Base-by-base conservation (phyloP, 2,329 filamentous ascomycete species). In the Tolypocladium tropicale region DNA sequence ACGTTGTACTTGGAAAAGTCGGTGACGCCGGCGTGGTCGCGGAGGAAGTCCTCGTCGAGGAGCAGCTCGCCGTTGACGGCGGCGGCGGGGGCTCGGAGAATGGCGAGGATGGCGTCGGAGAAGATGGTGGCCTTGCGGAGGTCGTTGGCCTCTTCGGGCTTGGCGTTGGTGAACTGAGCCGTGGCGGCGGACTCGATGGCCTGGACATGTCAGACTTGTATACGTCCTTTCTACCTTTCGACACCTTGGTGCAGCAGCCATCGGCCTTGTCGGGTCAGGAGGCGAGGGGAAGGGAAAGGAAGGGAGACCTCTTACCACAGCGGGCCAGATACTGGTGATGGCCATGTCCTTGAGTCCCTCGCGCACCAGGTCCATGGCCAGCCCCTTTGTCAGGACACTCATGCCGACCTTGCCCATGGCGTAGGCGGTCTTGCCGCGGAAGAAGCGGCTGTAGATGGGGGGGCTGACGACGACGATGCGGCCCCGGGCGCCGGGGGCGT, bases 401-500 rank as follows among this genome's bases (percentile, higher is more conserved):
- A 95, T 95, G 49, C 78, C 88, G 3, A 93, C 80, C 67, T 94
- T 94, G 2, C 84, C 84, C 71, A 84, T 78, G 2, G 90, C 89
- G 72, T 95, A 95, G 16, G 87, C 89, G 1, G 89, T 89, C 78
- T 95, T 95, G 12, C 90, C 90, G 25, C 88, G 74, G 69, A 94
- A 92, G 71, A 95, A 95, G 33, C 90, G 79, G 60, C 83, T 88
- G 70, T 95, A 95, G 56, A 95, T 92, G 2, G 90, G 90, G 28
- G 90, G 90, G 65, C 84, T 88, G 55, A 95, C 86, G 55, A 94
- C 87, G 50, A 95, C 74, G 59, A 95, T 82, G 30, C 90, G 73
- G 0, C 84, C 88, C 28, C 90, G 73, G 0, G 83, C 88, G 30
- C 74, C 77, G 30, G 53, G 23, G 46, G 36, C 39, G 1, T 5